phyloP scores from a whole-genome alignment of 2,329 filamentous ascomycete genomes.

The Fusarium luffae region DNA sequence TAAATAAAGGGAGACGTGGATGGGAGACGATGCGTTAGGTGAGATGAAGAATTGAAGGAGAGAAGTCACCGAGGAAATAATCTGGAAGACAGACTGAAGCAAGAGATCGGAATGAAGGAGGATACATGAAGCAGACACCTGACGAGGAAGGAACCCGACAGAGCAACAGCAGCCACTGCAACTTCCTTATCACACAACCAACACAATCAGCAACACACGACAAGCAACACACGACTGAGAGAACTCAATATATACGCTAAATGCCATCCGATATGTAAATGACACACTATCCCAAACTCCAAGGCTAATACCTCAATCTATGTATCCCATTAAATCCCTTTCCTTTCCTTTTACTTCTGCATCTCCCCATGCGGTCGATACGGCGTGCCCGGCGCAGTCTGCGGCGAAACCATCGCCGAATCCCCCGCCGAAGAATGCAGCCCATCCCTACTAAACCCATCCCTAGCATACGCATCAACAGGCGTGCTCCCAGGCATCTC shows the following conservation, averaged over 20 bases:
- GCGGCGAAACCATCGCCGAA: neutral
- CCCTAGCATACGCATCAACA: neutral
- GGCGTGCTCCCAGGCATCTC: slow-evolving; percentile 33
- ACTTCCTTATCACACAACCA: too few relatives aligned
- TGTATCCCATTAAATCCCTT: slow-evolving; percentile 12
- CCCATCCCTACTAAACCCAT: neutral
- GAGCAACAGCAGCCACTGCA: too few relatives aligned
- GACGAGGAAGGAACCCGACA: too few relatives aligned
- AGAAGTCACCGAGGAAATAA: too few relatives aligned
- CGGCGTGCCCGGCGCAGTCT: slow-evolving; percentile 23
- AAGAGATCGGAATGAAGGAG: too few relatives aligned
- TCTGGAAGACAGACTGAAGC: too few relatives aligned
- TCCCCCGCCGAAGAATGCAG: neutral
- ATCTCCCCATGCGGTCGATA: neutral
- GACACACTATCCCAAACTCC: slow-evolving; percentile 26
- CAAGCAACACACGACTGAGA: neutral
- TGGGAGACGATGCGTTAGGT: too few relatives aligned
- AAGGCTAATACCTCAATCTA: slow-evolving; percentile 18
- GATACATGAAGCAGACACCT: too few relatives aligned
- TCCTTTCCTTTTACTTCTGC: neutral
- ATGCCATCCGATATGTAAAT: neutral
- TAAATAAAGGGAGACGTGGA: too few relatives aligned
- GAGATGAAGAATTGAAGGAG: too few relatives aligned
- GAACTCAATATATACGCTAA: slow-evolving; percentile 21
- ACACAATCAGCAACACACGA: too few relatives aligned